Percentiles rank a stretch among this genome's conserved stretches.
These are phyloP conservation scores for Sanguinoderma infundibulare DNA, from an alignment of 1,284 basidiomycete genomes.

Conservation along the genomic window DNA sequence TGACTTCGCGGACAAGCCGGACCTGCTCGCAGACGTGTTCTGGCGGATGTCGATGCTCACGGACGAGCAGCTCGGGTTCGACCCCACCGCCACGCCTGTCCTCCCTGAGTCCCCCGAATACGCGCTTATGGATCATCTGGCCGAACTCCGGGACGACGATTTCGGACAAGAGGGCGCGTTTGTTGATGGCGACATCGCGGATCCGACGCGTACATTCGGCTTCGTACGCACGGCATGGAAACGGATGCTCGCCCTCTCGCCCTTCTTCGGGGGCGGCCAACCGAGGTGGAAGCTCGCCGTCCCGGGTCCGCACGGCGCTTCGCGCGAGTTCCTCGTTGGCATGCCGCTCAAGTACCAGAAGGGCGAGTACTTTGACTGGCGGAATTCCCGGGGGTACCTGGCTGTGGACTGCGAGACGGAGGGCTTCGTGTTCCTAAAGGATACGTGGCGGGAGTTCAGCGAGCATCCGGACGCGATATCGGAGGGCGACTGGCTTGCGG, in stretches of 20 bases:
- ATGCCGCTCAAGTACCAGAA: neutral
- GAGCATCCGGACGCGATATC: neutral
- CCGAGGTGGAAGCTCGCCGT: constrained; percentile 8
- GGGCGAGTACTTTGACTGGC: neutral
- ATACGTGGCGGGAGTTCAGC: constrained; percentile 7
- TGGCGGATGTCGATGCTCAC: constrained; percentile 10
- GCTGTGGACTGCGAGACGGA: constrained; percentile 7
- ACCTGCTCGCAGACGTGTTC: constrained; percentile 2
- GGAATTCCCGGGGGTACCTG: constrained; percentile 7
- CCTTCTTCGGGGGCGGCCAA: neutral
- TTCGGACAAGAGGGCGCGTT: neutral
- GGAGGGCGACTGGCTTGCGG: neutral
- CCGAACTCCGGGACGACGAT: neutral
- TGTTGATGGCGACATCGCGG: neutral
- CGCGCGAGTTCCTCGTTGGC: constrained; percentile 8
- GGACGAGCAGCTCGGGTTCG: constrained; percentile 12
- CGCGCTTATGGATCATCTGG: constrained; percentile 3
- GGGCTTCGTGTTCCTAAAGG: constrained; percentile 15
- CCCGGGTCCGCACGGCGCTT: neutral
- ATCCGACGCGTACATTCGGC: neutral
- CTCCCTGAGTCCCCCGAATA: constrained; percentile 3
- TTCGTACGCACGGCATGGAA: neutral
- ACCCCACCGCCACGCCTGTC: constrained; percentile 6
- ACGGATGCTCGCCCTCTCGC: neutral
- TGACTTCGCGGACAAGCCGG: neutral